Conservation (phyloP, 2,329 filamentous ascomycete genomes). For the Helicocarpus griseus region DNA sequence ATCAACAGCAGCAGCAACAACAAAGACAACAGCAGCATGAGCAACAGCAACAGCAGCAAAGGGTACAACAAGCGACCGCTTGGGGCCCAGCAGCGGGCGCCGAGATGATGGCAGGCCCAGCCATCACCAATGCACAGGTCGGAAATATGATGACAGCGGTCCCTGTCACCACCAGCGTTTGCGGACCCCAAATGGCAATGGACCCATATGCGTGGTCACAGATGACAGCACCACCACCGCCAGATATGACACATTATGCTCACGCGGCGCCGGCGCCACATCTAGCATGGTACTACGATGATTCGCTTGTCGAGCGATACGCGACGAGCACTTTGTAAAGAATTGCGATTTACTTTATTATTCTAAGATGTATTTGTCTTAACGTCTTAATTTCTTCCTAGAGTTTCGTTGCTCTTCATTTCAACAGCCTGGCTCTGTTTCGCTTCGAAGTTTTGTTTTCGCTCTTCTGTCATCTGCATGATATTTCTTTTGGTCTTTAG, state of each 20-base stretch:
- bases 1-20: neutral
- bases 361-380: neutral
- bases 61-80: neutral
- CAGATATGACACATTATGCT: constrained; percentile 1
- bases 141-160: neutral
- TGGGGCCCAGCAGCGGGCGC: neutral
- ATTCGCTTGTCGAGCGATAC: constrained; percentile 1
- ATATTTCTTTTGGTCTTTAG: too few relatives aligned
- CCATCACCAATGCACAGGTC: neutral
- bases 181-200: neutral
- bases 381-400: neutral
- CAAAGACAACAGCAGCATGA: neutral
- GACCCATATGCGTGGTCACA: constrained; percentile 1
- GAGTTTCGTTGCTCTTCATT: too few relatives aligned
- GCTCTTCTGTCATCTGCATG: too few relatives aligned
- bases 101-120: neutral
- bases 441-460: too few relatives aligned
- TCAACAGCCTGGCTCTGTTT: too few relatives aligned
- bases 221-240: neutral
- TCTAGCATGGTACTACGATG: constrained; percentile 1
- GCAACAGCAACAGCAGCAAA: neutral
- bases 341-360: neutral
- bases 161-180: neutral
- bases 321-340: neutral
- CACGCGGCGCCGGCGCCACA: neutral